Evolutionary conservation across 805 yeast species (phyloP), one percentile per base, ranked within the genome.

Genomic region (Grigorovia humatica): DNA sequence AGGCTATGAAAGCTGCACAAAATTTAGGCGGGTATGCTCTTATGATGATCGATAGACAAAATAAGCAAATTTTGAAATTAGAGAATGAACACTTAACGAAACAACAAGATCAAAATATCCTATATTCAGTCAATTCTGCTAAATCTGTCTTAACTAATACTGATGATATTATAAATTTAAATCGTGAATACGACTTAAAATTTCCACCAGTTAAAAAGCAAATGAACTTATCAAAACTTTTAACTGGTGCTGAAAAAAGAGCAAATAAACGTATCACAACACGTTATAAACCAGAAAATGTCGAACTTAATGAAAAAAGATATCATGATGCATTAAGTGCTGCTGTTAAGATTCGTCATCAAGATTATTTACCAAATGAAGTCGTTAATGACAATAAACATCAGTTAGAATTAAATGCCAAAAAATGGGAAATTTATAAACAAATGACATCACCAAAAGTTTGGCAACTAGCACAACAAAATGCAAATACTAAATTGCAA

Each of bases 401-500:
- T 43, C 69, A 76, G 48, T 68, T 76, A 50, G 75, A 75, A 30
- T 75, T 77, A 30, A 60, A 59, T 27, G 55, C 49, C 49, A 35
- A 51, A 23, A 43, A 43, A 35, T 17, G 47, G 43, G 51, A 50
- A 41, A 30, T 44, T 7, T 50, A 43, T 13, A 51, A 29, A 9
- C 19, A 49, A 30, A 52, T 64, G 52, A 56, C 65, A 9, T 62
- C 68, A 2, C 57, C 60, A 46, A 69, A 68, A 52, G 79, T 78
- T 46, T 68, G 80, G 55, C 70, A 74, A 13, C 65, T 71, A 51
- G 87, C 88, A 70, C 18, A 4, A 23, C 9, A 8, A 46, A 47
- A 6, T 11, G 15, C 38, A 32, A 9, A 32, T 12, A 15, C 15
- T 38, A 38, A 38, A 38, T 18, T 12, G 44, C 49, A 23, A 18